These are phyloP conservation scores for Trichophyton schoenleinii DNA, from an alignment of 2,329 filamentous ascomycete genomes.

Conservation along the genomic window DNA sequence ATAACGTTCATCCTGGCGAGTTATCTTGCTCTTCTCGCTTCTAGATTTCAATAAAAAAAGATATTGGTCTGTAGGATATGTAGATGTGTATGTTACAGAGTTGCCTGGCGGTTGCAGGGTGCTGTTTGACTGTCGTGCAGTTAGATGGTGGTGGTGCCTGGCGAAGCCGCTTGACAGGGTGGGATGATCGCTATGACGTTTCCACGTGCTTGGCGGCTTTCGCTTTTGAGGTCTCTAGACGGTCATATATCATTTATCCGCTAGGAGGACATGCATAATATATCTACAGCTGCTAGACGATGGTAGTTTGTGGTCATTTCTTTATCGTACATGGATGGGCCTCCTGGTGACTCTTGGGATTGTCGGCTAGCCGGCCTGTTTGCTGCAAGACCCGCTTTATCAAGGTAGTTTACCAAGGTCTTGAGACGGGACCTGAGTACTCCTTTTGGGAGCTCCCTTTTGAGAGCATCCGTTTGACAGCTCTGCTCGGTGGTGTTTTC, in stretches of 20 bases:
- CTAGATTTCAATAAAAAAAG: too few relatives aligned
- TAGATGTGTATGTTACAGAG: not conserved
- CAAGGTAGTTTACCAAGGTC: not conserved
- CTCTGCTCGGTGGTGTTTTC: too few relatives aligned
- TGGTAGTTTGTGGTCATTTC: not conserved
- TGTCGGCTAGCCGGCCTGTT: not conserved
- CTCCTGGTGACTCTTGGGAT: not conserved
- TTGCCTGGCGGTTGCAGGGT: not conserved
- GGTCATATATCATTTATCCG: not conserved
- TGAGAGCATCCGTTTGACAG: not conserved
- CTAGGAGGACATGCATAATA: too few relatives aligned
- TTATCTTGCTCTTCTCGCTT: not conserved
- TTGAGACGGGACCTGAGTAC: not conserved
- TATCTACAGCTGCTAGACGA: too few relatives aligned
- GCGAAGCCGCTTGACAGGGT: not conserved
- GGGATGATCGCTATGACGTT: constrained; percentile 2
- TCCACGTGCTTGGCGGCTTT: not conserved
- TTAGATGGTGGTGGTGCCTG: not conserved
- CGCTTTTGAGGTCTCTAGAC: not conserved
- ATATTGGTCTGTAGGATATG: not conserved
- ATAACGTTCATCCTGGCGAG: constrained; percentile 62
- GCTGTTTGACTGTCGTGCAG: not conserved
- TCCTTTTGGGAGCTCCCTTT: not conserved
- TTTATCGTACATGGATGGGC: not conserved
- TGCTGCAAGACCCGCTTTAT: not conserved